Conservation (phyloP, 1,284 basidiomycete genomes). For the Ceratobasidium sp. region DNA sequence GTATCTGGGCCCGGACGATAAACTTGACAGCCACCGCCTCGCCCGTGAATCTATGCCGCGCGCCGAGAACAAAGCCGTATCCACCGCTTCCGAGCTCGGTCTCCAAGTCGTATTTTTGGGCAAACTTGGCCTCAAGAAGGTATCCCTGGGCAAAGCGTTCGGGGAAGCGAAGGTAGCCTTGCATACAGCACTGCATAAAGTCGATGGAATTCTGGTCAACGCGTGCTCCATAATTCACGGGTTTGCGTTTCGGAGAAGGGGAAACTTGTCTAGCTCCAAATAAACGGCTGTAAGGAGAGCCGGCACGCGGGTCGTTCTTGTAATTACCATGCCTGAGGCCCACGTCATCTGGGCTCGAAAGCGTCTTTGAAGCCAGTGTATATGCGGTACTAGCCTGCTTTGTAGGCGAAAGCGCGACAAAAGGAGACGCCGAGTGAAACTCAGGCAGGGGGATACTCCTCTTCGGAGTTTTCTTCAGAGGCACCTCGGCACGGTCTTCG, state of each 20-base stretch:
- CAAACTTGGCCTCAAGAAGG: constrained; percentile 70
- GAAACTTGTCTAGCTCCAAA: background rate
- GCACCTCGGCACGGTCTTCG: background rate
- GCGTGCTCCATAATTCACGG: background rate
- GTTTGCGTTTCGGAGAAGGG: background rate
- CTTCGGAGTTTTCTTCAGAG: background rate
- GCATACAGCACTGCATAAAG: background rate
- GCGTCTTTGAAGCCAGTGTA: background rate
- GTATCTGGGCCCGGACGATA: constrained; percentile 85
- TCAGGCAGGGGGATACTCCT: constrained; percentile 4
- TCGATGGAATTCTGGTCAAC: background rate
- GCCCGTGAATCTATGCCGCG: constrained; percentile 61
- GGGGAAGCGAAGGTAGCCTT: constrained; percentile 1
- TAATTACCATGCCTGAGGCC: background rate
- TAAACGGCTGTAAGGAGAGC: background rate
- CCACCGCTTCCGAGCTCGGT: constrained; percentile 89
- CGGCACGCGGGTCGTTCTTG: background rate
- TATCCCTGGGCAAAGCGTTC: constrained; percentile 65
- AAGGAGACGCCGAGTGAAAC: constrained; percentile 5
- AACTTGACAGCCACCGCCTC: constrained; percentile 91
- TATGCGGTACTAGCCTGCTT: background rate
- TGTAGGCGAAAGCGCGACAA: background rate
- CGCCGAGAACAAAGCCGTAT: constrained; percentile 91
- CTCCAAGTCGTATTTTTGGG: constrained; percentile 68
- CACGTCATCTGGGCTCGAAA: background rate